phyloP scores from a whole-genome alignment of 805 yeast genomes.

The Torulaspora microellipsoides region DNA sequence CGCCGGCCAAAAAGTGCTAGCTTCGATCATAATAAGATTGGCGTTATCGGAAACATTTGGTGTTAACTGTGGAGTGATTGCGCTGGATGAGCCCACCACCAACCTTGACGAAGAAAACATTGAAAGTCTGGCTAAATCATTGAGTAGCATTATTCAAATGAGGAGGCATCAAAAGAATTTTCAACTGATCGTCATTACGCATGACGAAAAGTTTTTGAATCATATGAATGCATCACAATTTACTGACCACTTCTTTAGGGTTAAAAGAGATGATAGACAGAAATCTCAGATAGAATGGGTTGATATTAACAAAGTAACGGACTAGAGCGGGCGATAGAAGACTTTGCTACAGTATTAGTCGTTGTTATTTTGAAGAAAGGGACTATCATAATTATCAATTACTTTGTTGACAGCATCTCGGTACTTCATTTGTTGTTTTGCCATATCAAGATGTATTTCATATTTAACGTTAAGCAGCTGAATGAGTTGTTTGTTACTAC shows the following conservation, averaged over 20 bases:
- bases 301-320: conserved; percentile 39
- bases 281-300: conserved; percentile 68
- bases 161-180: conserved; percentile 80
- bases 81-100: conserved; percentile 97
- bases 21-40: conserved; percentile 83
- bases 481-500: conserved; percentile 1
- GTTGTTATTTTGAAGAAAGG: too few species aligned
- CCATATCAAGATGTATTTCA: conserved; percentile 33
- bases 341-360: too few species aligned
- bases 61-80: conserved; percentile 88
- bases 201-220: conserved; percentile 84
- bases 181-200: conserved; percentile 93
- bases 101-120: conserved; percentile 87
- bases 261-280: conserved; percentile 75
- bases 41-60: conserved; percentile 97
- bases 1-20: conserved; percentile 95
- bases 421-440: conserved; percentile 34
- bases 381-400: background rate
- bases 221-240: conserved; percentile 81
- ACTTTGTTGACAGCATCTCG: conserved; percentile 21
- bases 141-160: conserved; percentile 67
- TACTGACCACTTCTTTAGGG: conserved; percentile 81
- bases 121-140: conserved; percentile 77
- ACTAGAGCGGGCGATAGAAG: conserved; percentile 10
- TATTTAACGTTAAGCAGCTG: conserved; percentile 24